Evolutionary conservation across 495 filamentous ascomycete species (phyloP).

Genomic region (Chaetomidium leptoderma): DNA sequence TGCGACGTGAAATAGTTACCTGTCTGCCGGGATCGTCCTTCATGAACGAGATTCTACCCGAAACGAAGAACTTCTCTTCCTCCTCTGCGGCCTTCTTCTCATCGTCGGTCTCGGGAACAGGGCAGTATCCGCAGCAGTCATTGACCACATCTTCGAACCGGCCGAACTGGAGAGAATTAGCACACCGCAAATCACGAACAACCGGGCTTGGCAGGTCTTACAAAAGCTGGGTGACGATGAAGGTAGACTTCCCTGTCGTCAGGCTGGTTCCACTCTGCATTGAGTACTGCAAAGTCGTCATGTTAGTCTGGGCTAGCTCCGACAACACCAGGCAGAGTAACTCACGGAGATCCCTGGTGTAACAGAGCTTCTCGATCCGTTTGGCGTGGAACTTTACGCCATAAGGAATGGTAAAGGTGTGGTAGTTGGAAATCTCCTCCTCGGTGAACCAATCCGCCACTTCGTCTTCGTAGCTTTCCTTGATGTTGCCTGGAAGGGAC

Average conservation of each 20-base stretch:
- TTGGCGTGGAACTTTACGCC: slow-evolving; percentile 63
- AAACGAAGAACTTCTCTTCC: slow-evolving; percentile 68
- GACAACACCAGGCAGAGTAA: not conserved
- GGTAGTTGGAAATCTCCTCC: slow-evolving; percentile 70
- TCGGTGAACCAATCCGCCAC: slow-evolving; percentile 74
- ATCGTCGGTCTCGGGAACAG: slow-evolving; percentile 60
- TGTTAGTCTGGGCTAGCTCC: slow-evolving; percentile 9
- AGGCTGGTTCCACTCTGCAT: slow-evolving; percentile 77
- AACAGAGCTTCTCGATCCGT: slow-evolving; percentile 72
- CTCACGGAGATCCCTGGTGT: slow-evolving; percentile 64
- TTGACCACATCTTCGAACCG: slow-evolving; percentile 60
- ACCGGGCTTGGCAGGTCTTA: slow-evolving; percentile 21
- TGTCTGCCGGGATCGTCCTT: slow-evolving; percentile 77
- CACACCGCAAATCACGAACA: not conserved
- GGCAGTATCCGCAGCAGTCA: slow-evolving; percentile 78
- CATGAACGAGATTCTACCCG: slow-evolving; percentile 64
- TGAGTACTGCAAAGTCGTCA: slow-evolving; percentile 54
- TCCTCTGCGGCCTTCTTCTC: slow-evolving; percentile 64
- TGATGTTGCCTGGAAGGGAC: slow-evolving; percentile 57
- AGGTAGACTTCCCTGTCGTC: slow-evolving; percentile 67
- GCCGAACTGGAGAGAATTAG: slow-evolving; percentile 48
- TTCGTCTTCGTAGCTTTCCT: slow-evolving; percentile 67
- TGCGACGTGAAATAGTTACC: slow-evolving; percentile 28
- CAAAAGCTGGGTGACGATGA: slow-evolving; percentile 73
- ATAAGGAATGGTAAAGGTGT: slow-evolving; percentile 75